phyloP scores from a whole-genome alignment of 2,329 filamentous ascomycete species.

The Beauveria australis region DNA sequence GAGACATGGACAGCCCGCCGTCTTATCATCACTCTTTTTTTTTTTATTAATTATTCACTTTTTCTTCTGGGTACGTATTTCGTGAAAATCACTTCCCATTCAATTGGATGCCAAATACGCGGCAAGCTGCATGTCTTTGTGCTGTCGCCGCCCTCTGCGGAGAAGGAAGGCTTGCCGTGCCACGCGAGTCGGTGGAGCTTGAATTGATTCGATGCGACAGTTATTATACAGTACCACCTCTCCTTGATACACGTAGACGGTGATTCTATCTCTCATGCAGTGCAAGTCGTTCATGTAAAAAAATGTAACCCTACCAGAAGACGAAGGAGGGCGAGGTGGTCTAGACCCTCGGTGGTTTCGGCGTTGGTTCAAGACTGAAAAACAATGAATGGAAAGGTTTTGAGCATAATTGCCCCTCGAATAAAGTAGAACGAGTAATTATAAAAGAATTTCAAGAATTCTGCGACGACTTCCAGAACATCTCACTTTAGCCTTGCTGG shows the following conservation, averaged over 20 bases:
- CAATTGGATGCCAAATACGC: background rate
- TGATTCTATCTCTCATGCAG: background rate
- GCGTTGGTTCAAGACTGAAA: too few relatives aligned
- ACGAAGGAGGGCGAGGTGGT: too few relatives aligned
- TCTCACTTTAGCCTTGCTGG: too few relatives aligned
- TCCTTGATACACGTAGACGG: too few relatives aligned
- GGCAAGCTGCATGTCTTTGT: background rate
- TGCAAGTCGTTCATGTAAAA: background rate
- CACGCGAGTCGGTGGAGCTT: conserved; percentile 1
- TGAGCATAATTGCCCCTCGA: too few relatives aligned
- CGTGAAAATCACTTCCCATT: background rate
- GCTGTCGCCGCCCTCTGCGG: background rate
- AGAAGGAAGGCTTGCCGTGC: background rate
- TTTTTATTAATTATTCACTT: background rate
- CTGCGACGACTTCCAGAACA: too few relatives aligned
- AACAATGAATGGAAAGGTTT: too few relatives aligned
- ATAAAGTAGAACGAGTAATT: too few relatives aligned
- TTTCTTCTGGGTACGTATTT: background rate
- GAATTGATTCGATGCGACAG: background rate
- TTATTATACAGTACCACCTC: too few relatives aligned
- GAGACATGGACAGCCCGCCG: background rate
- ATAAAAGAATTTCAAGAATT: too few relatives aligned
- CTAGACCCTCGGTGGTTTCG: too few relatives aligned
- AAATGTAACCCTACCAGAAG: too few relatives aligned
- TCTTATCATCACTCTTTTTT: background rate